Evolutionary conservation across 139 green algal species (phyloP).

Genomic region (Limnomonas spitsbergensis): DNA sequence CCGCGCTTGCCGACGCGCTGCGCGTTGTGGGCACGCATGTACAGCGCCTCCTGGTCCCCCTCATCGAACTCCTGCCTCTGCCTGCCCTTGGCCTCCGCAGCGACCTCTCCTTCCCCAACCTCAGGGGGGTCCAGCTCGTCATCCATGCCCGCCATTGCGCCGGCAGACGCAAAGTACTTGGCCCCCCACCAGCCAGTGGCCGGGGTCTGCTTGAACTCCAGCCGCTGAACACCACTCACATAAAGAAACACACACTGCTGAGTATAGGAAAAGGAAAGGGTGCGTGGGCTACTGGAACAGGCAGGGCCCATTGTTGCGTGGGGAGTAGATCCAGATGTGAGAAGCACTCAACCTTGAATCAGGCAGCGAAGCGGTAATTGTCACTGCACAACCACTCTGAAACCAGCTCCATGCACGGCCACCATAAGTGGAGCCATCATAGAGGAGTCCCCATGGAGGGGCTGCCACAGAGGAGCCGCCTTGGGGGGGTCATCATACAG

Average conservation of each 20-base stretch:
- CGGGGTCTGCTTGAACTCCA: slow-evolving; percentile 45
- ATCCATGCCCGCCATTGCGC: slow-evolving; percentile 53
- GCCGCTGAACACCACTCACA: slow-evolving; percentile 13
- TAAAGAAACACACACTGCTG: not conserved
- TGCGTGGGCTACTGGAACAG: too few relatives aligned
- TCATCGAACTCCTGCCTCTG: slow-evolving; percentile 62
- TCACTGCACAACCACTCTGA: too few relatives aligned
- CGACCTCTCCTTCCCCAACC: slow-evolving; percentile 9
- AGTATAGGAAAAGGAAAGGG: not conserved
- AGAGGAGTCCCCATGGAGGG: too few relatives aligned
- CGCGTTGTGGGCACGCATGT: slow-evolving; percentile 48
- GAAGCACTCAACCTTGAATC: too few relatives aligned
- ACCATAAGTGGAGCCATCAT: too few relatives aligned
- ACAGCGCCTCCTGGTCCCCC: slow-evolving; percentile 56
- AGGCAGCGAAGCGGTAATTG: too few relatives aligned
- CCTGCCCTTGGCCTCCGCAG: not conserved
- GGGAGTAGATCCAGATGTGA: too few relatives aligned
- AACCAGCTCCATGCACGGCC: too few relatives aligned
- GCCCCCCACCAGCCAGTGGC: slow-evolving; percentile 73
- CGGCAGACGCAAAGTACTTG: slow-evolving; percentile 58
- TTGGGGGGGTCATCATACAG: too few relatives aligned
- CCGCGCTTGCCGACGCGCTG: slow-evolving; percentile 43
- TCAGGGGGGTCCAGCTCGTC: slow-evolving; percentile 31
- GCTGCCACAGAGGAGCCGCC: too few relatives aligned
- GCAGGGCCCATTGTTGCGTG: too few relatives aligned